A percentile compares a stretch with the other conserved stretches of the same genome.
Evolutionary conservation across 2,329 filamentous ascomycete genomes (phyloP).

Genomic region (Epichloe hybrida): DNA sequence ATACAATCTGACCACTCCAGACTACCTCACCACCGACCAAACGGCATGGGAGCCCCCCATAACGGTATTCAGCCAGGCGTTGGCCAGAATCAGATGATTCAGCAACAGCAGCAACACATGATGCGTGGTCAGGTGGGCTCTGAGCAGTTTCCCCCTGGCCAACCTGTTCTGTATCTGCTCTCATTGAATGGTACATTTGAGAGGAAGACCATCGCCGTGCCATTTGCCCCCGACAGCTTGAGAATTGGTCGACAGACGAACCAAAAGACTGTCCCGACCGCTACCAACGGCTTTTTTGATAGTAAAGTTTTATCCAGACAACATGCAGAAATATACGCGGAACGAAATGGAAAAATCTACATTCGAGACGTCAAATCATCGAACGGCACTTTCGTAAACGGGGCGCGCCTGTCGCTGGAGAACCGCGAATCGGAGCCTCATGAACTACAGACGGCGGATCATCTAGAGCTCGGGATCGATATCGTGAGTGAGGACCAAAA

Average conservation of each 20-base stretch:
- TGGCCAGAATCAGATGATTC: constrained; percentile 24
- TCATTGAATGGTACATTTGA: constrained; percentile 96
- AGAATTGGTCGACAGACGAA: constrained; percentile 95
- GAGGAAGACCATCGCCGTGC: constrained; percentile 88
- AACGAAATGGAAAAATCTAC: constrained; percentile 73
- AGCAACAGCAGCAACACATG: constrained; percentile 31
- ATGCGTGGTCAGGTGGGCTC: constrained; percentile 43
- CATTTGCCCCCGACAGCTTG: constrained; percentile 84
- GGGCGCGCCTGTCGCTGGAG: constrained; percentile 75
- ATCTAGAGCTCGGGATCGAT: constrained; percentile 90
- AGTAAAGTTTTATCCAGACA: constrained; percentile 94
- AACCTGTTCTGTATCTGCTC: constrained; percentile 71
- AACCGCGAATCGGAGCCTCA: constrained; percentile 95
- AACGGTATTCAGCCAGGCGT: constrained; percentile 18
- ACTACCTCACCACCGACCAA: constrained; percentile 27
- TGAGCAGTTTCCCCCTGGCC: constrained; percentile 45
- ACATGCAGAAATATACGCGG: constrained; percentile 94
- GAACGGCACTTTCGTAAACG: constrained; percentile 97
- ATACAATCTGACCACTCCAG: constrained; percentile 33
- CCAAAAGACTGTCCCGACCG: constrained; percentile 84
- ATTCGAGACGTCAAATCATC: constrained; percentile 97
- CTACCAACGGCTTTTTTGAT: constrained; percentile 89
- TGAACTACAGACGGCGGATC: constrained; percentile 81
- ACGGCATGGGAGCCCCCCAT: constrained; percentile 26
- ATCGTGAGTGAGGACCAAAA: constrained; percentile 98